Conservation (phyloP, 148 eudicot species). For the Persicaria maculosa region DNA sequence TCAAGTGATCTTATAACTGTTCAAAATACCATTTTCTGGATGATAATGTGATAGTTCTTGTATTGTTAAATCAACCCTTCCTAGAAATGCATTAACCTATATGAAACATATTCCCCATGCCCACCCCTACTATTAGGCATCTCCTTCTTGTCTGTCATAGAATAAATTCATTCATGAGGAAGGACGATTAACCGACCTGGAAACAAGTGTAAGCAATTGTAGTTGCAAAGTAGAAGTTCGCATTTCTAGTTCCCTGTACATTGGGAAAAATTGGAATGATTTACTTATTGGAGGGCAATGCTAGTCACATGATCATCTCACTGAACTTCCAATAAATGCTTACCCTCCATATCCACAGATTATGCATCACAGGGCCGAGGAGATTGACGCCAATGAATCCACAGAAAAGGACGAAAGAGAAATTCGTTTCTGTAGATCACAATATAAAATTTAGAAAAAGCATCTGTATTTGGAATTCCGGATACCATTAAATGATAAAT, state of each 20-base stretch:
- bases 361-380: slow-evolving; percentile 96
- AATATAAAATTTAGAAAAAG: slow-evolving; percentile 8
- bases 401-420: slow-evolving; percentile 86
- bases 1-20: too few species aligned
- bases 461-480: slow-evolving; percentile 8
- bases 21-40: too few species aligned
- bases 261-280: not conserved
- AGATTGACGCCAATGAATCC: slow-evolving; percentile 86
- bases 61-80: too few species aligned
- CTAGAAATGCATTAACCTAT: too few species aligned
- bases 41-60: too few species aligned
- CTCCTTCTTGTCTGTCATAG: not conserved
- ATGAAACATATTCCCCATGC: too few species aligned
- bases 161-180: not conserved
- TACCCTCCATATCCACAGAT: slow-evolving; percentile 99
- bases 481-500: not conserved
- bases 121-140: too few species aligned
- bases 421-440: slow-evolving; percentile 68
- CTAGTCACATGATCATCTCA: not conserved
- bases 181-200: slow-evolving; percentile 49
- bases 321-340: slow-evolving; percentile 10
- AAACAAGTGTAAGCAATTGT: slow-evolving; percentile 79
- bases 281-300: not conserved
- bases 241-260: slow-evolving; percentile 94
- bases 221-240: slow-evolving; percentile 94